Conservation (phyloP, 768 basidiomycete genomes). For the Gyrodon lividus region DNA sequence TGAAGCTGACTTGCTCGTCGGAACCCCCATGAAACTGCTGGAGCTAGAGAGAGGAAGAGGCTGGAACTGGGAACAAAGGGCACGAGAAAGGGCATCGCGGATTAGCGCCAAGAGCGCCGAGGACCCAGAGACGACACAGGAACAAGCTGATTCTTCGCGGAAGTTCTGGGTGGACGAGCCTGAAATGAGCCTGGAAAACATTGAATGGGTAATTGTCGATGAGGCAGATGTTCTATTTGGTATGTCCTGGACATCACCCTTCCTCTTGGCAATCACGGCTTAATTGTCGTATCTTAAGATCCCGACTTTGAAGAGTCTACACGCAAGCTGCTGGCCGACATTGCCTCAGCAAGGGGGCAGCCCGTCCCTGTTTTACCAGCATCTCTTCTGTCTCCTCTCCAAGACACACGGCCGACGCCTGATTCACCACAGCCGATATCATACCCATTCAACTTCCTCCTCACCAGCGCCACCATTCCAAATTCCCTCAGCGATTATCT, state of each 20-base stretch:
- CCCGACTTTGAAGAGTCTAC: slow-evolving; percentile 81
- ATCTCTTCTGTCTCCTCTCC: slow-evolving; percentile 18
- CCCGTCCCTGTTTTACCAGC: slow-evolving; percentile 15
- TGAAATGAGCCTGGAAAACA: slow-evolving; percentile 60
- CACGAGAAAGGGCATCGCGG: slow-evolving; percentile 22
- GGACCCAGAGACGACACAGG: slow-evolving; percentile 19
- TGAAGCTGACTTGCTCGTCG: slow-evolving; percentile 57
- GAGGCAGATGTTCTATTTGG: slow-evolving; percentile 92
- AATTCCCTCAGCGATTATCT: slow-evolving; percentile 67
- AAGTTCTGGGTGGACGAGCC: slow-evolving; percentile 47
- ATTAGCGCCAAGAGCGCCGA: slow-evolving; percentile 29
- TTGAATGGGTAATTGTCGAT: slow-evolving; percentile 90
- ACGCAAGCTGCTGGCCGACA: slow-evolving; percentile 63
- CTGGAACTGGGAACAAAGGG: slow-evolving; percentile 46
- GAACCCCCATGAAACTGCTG: slow-evolving; percentile 62
- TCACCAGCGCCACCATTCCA: slow-evolving; percentile 88
- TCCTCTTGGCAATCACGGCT: not conserved
- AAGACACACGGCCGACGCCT: slow-evolving; percentile 1
- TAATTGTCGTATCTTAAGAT: slow-evolving; percentile 43
- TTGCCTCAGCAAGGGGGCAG: slow-evolving; percentile 57
- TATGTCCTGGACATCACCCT: slow-evolving; percentile 30
- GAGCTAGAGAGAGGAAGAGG: slow-evolving; percentile 56
- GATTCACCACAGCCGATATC: slow-evolving; percentile 24
- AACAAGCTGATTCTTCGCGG: slow-evolving; percentile 16
- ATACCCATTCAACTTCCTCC: slow-evolving; percentile 78